Conservation (phyloP, 805 yeast species). For the Tetrapisispora phaffii region DNA sequence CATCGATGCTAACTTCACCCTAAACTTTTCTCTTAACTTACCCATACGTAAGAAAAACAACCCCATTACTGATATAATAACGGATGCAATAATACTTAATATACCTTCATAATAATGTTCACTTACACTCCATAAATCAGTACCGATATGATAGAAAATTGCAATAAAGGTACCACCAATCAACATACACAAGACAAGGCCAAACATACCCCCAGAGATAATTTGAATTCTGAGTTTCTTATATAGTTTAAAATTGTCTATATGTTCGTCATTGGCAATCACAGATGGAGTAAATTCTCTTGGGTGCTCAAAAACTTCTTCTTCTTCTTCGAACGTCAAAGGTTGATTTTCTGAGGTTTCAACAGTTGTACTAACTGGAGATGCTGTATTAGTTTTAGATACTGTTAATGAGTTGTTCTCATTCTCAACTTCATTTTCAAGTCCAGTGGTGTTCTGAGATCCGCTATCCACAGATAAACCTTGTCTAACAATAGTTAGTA, state of each 20-base stretch:
- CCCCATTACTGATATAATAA: constrained; percentile 82
- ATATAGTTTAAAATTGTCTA: constrained; percentile 31
- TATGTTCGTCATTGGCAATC: constrained; percentile 9
- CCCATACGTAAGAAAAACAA: constrained; percentile 70
- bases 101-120: constrained; percentile 87
- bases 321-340: constrained; percentile 4
- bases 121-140: constrained; percentile 77
- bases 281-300: constrained; percentile 4
- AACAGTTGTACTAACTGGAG: background rate
- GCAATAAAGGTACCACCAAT: constrained; percentile 65
- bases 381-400: background rate
- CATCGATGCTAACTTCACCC: constrained; percentile 43
- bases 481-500: constrained; percentile 61
- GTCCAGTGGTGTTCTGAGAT: too few relatives aligned
- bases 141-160: constrained; percentile 66
- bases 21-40: constrained; percentile 75
- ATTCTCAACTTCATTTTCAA: background rate
- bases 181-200: constrained; percentile 56
- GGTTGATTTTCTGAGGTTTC: background rate
- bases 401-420: background rate
- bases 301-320: constrained; percentile 2
- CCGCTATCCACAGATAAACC: constrained; percentile 33
- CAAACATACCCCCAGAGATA: constrained; percentile 71
- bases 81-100: constrained; percentile 65
- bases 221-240: constrained; percentile 53